These are phyloP conservation scores for Trichoderma asperelloides DNA, from an alignment of 495 filamentous ascomycete species.

Conservation along the genomic window DNA sequence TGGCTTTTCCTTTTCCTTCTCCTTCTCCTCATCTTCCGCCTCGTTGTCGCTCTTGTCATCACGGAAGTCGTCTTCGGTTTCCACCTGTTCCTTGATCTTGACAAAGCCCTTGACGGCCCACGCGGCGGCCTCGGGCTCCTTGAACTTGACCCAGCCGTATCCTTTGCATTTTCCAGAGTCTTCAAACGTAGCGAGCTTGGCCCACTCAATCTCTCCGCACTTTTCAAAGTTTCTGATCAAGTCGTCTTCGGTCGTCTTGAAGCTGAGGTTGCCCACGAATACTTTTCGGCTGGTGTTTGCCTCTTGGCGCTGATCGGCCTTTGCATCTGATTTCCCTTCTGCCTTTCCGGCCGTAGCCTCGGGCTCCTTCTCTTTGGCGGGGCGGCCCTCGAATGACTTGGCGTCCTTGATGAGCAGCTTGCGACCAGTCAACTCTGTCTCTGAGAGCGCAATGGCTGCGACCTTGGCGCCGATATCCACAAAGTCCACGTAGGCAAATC, in stretches of 20 bases:
- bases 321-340: neutral
- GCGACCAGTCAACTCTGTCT: constrained; percentile 65
- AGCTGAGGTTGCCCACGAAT: constrained; percentile 87
- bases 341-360: constrained; percentile 15
- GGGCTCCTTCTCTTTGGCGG: constrained; percentile 42
- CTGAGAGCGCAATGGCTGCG: constrained; percentile 67
- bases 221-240: constrained; percentile 68
- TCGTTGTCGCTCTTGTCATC: constrained; percentile 41
- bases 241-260: constrained; percentile 73
- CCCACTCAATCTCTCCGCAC: constrained; percentile 69
- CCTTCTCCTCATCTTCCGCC: constrained; percentile 26
- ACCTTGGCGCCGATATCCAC: constrained; percentile 53
- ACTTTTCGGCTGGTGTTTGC: constrained; percentile 61
- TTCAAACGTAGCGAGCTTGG: constrained; percentile 90
- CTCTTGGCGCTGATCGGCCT: constrained; percentile 29
- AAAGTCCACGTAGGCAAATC: constrained; percentile 96
- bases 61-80: constrained; percentile 48
- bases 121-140: constrained; percentile 61
- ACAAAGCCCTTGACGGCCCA: constrained; percentile 78
- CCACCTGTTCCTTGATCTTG: constrained; percentile 47
- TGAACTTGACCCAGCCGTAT: constrained; percentile 89
- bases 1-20: constrained; percentile 23
- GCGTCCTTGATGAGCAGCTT: constrained; percentile 86
- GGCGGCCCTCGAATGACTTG: constrained; percentile 73
- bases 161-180: constrained; percentile 97